These are phyloP conservation scores for Dryas drummondii DNA, from an alignment of 306 rosid genomes.

Conservation along the genomic window DNA sequence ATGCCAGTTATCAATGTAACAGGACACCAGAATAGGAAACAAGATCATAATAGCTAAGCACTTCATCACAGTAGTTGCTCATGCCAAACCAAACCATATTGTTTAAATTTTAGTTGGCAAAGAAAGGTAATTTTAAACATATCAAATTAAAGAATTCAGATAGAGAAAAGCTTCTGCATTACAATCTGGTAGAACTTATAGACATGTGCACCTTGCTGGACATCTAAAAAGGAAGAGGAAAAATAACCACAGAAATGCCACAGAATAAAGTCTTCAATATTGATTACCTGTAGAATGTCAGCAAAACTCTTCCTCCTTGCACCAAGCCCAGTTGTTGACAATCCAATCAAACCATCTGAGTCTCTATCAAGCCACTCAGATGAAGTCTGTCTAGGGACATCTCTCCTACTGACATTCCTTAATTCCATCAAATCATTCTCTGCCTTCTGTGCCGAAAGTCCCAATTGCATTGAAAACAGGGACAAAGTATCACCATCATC, in stretches of 20 bases:
- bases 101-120: constrained; percentile 14
- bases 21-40: constrained; percentile 15
- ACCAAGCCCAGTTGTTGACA: constrained; percentile 57
- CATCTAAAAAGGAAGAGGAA: background rate
- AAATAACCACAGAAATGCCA: background rate
- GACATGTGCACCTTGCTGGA: background rate
- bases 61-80: constrained; percentile 11
- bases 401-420: constrained; percentile 53
- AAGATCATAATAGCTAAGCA: constrained; percentile 9
- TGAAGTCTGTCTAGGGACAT: constrained; percentile 52
- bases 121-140: background rate
- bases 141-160: background rate
- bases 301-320: constrained; percentile 72
- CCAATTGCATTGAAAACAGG: constrained; percentile 75
- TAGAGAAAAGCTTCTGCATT: background rate
- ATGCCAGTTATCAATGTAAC: constrained; percentile 31
- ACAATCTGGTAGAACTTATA: background rate
- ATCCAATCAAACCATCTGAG: constrained; percentile 48
- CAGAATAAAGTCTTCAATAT: background rate
- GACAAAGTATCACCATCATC: constrained; percentile 54
- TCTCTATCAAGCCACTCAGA: constrained; percentile 50
- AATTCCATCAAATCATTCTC: constrained; percentile 66
- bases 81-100: constrained; percentile 16
- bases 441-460: constrained; percentile 58
- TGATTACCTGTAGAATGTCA: constrained; percentile 77